Evolutionary conservation across 2,329 filamentous ascomycete genomes (phyloP), one percentile per base, ranked within the genome.

Genomic region (Claviceps pazoutovae): DNA sequence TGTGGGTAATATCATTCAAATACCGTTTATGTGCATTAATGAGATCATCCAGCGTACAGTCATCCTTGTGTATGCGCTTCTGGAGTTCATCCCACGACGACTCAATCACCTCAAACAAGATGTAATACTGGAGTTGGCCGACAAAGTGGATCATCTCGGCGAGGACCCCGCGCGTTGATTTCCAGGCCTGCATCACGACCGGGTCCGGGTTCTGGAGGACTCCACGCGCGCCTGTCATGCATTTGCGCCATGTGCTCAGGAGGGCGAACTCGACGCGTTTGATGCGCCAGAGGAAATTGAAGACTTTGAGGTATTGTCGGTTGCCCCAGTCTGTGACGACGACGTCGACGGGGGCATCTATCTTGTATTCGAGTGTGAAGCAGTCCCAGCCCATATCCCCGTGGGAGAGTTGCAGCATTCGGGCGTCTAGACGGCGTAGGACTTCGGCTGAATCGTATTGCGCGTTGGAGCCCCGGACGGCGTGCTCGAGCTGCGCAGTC

Each of bases 81-180:
- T 96, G 87, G 2, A 98, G 77, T 62, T 91, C 85, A 55, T 87
- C 86, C 94, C 93, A 98, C 48, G 88, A 93, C 38, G 87, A 85
- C 67, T 98, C 93, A 59, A 98, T 97, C 59, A 98, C 93, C 67
- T 98, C 93, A 62, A 97, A 98, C 9, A 98, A 76, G 59, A 98
- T 96, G 66, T 98, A 98, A 71, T 97, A 96, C 67, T 98, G 93
- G 14, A 98, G 76, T 68, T 98, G 93, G 56, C 88, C 88, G 62
- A 97, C 84, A 63, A 98, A 97, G 66, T 98, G 94, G 16, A 97
- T 88, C 93, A 98, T 98, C 68, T 98, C 94, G 13, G 91, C 90
- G 39, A 97, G 82, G 17, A 84, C 83, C 53, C 90, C 93, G 53
- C 91, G 79, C 4, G 90, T 94, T 14, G 78, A 82, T 65, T 95